Evolutionary conservation across 148 eudicot species (phyloP), one percentile per base, ranked within the genome.

Genomic region (Rhododendron griersonianum): DNA sequence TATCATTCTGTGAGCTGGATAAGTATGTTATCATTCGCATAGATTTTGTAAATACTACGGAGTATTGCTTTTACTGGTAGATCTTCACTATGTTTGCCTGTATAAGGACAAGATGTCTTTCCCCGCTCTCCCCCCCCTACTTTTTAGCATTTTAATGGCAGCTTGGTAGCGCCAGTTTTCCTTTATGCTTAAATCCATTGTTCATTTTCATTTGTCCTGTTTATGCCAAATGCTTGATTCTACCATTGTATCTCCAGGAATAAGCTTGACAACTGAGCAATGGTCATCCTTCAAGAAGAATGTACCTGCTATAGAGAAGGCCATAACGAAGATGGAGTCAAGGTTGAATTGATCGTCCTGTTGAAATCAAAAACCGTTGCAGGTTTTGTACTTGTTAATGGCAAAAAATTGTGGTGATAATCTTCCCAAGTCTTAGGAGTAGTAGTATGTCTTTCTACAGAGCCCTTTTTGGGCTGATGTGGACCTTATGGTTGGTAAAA

Each of bases 261-360:
- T 96, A 86, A 94, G 98, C 93, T 91, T 96, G 92, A 91, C 98
- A 6, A 80, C 95, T 33, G 98, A 94, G 80, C 99, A 96, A 86
- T 96, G 99, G 99, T 85, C 94, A 18, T 7, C 92, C 47, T 94
- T 96, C 89, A 90, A 83, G 84, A 93, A 96, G 91, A 94, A 91
- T 82, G 89, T 95, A 76, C 95, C 99, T 83, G 95, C 89, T 63
- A 94, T 96, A 77, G 98, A 96, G 88, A 87, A 95, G 86, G 99
- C 99, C 81, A 95, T 96, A 86, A 83, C 78, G 89, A 93, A 92
- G 88, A 92, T 96, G 95, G 92, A 93, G 59, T 83, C 90, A 28
- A 85, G 91, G 87, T 84, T 81, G 78, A 35, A 82, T 50, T 89
- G 81, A 85, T 21, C 16, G 47, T 47, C 6, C 4, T 33, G 11